Percentiles rank a stretch among this genome's conserved stretches.
phyloP scores from a whole-genome alignment of 169 alveolate genomes.

The Plasmodium inui region DNA sequence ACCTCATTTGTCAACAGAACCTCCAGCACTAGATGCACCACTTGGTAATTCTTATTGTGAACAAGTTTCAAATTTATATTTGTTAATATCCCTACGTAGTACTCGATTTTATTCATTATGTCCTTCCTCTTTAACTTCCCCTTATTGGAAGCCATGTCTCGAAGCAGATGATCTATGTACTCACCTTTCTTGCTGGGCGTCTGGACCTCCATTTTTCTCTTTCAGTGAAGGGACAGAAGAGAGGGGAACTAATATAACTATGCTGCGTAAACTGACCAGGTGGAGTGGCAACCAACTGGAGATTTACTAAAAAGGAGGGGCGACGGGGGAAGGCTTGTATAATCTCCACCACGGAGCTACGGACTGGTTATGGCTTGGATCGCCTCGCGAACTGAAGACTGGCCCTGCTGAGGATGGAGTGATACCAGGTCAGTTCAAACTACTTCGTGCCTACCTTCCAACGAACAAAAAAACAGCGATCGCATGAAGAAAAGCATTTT shows the following conservation, averaged over 20 bases:
- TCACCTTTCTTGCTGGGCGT: not conserved
- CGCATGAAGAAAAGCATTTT: not conserved
- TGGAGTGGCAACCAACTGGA: not conserved
- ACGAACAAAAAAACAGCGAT: not conserved
- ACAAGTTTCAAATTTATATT: conserved; percentile 61
- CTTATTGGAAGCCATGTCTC: not conserved
- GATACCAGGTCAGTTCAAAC: not conserved
- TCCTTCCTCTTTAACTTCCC: conserved; percentile 8
- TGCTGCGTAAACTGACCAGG: not conserved
- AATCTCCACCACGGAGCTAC: not conserved
- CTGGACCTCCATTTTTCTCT: not conserved
- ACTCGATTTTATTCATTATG: conserved; percentile 13
- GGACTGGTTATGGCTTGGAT: not conserved
- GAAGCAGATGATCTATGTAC: not conserved
- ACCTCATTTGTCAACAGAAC: not conserved
- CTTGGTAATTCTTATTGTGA: conserved; percentile 31
- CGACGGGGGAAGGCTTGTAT: not conserved
- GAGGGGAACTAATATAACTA: not conserved
- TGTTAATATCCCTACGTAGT: conserved; percentile 41
- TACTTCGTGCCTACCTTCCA: not conserved
- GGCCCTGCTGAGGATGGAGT: not conserved
- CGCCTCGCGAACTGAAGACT: not conserved
- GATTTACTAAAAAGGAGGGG: not conserved
- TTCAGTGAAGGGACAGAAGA: not conserved
- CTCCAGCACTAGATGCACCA: conserved; percentile 19